phyloP scores from a whole-genome alignment of 1,139 yeast genomes.

The Candida sp. region DNA sequence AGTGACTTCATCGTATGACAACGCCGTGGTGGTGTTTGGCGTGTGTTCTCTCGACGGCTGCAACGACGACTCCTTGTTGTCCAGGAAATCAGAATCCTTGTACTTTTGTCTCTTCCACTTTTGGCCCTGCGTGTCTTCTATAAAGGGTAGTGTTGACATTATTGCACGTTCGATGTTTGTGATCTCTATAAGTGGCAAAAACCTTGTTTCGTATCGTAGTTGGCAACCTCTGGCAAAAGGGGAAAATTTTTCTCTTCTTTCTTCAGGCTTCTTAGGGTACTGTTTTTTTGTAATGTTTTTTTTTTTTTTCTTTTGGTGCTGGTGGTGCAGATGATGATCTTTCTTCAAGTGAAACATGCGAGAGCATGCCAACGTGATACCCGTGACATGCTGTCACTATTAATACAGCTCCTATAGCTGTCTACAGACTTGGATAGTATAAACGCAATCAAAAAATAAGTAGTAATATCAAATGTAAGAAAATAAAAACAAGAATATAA shows the following conservation, averaged over 20 bases:
- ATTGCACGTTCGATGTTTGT: neutral
- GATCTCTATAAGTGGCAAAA: too few species aligned
- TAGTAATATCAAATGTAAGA: neutral
- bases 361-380: too few species aligned
- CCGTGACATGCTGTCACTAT: too few species aligned
- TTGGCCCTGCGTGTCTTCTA: constrained; percentile 20
- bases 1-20: constrained; percentile 66
- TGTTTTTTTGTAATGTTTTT: too few species aligned
- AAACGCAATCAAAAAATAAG: neutral
- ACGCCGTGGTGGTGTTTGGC: constrained; percentile 22
- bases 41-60: constrained; percentile 6
- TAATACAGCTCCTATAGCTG: too few species aligned
- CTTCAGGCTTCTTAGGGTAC: too few species aligned
- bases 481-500: neutral
- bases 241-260: too few species aligned
- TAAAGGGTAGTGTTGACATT: constrained; percentile 26
- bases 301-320: neutral
- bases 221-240: too few species aligned
- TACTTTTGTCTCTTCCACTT: constrained; percentile 9
- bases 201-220: too few species aligned
- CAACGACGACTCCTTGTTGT: constrained; percentile 1
- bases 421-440: too few species aligned
- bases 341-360: too few species aligned
- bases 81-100: constrained; percentile 4
- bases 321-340: too few species aligned